Evolutionary conservation across 2,329 filamentous ascomycete genomes (phyloP).

Genomic region (Exophiala calicioides): DNA sequence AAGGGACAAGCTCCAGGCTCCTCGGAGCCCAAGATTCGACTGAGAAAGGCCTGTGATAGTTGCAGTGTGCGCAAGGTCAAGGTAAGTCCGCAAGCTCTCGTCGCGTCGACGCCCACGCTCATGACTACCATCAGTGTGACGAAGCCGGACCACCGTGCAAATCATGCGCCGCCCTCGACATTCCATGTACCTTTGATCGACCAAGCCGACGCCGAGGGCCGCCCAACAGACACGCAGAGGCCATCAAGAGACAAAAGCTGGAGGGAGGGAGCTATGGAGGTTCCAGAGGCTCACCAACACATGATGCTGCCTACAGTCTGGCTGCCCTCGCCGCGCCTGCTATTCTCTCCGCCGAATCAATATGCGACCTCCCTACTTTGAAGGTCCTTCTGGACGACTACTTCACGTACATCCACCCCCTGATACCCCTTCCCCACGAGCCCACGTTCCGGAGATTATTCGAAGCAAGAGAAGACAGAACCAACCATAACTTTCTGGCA

Average conservation of each 20-base stretch:
- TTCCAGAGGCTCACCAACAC: constrained; percentile 47
- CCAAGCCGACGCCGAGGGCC: constrained; percentile 65
- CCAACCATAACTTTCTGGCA: constrained; percentile 45
- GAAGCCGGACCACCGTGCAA: constrained; percentile 66
- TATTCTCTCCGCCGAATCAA: constrained; percentile 52
- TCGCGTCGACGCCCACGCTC: constrained; percentile 6
- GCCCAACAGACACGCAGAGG: constrained; percentile 67
- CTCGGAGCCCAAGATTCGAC: constrained; percentile 39
- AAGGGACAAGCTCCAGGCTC: constrained; percentile 15
- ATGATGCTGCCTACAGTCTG: constrained; percentile 53
- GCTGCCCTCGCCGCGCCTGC: constrained; percentile 50
- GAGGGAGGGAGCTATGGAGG: constrained; percentile 33
- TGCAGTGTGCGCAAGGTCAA: constrained; percentile 57
- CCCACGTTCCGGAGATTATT: constrained; percentile 48
- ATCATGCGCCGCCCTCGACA: constrained; percentile 65
- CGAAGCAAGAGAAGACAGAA: constrained; percentile 44
- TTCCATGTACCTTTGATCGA: constrained; percentile 67
- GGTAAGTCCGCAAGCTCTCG: constrained; percentile 36
- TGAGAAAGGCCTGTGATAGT: constrained; percentile 56
- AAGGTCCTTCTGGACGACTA: constrained; percentile 48
- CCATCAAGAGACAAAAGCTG: constrained; percentile 62
- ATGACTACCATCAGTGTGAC: constrained; percentile 55
- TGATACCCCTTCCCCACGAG: constrained; percentile 50
- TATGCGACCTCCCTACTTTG: constrained; percentile 45
- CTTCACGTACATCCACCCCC: constrained; percentile 51